Base-by-base conservation (phyloP, 2,329 filamentous ascomycete species). In the Cercospora beticola region DNA sequence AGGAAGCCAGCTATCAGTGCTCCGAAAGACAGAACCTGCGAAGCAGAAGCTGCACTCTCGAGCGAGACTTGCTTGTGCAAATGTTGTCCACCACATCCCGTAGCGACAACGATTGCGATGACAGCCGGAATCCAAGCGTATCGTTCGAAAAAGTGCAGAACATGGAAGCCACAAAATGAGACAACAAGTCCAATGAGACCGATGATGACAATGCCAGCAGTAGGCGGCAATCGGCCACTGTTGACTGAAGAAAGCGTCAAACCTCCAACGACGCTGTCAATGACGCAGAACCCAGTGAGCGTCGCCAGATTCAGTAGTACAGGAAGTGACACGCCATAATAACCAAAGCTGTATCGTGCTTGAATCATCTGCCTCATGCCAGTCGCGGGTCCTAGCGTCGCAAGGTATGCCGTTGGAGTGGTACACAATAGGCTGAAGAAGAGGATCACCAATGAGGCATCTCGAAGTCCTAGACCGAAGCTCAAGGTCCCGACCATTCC, bases 341-440 rank as follows among this genome's bases (percentile, higher is more conserved):
- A 69, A 1, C 86, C 87, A 75, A 89, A 90, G 49, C 85, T 86
- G 76, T 86, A 90, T 23, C 88, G 82, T 4, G 88, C 88, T 72
- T 88, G 87, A 7, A 90, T 84, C 83, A 90, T 88, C 77, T 90
- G 88, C 16, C 88, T 83, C 83, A 90, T 85, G 52, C 88, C 88
- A 9, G 87, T 89, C 77, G 85, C 86, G 4, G 88, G 86, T 0
- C 88, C 87, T 62, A 88, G 78, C 0, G 85, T 88, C 52, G 84
- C 84, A 28, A 90, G 79, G 72, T 86, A 88, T 3, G 86, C 87
- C 0, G 87, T 85, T 0, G 85, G 80, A 6, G 84, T 68, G 0
- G 85, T 85, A 0, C 85, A 85, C 28, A 89, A 71, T 18, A 90
- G 76, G 10, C 83, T 85, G 77, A 90, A 90, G 80, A 90, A 90